Evolutionary conservation across 2,329 filamentous ascomycete genomes (phyloP).

Genomic region (Penicillium sp.): DNA sequence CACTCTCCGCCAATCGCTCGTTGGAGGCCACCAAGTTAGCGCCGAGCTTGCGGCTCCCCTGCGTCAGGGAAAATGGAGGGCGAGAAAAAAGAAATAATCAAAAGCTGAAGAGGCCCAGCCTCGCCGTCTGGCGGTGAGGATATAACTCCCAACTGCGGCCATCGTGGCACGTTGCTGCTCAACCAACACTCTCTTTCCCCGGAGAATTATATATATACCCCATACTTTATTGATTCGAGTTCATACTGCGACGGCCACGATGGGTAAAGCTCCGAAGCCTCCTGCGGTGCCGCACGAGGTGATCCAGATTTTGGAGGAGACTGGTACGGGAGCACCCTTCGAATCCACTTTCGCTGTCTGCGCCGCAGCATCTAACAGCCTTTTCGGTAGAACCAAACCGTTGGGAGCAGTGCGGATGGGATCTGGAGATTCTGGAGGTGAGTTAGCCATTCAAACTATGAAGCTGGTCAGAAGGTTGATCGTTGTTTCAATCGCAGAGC

Average conservation of each 20-base stretch:
- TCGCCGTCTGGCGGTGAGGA: background rate
- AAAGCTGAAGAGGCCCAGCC: background rate
- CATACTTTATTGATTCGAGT: background rate
- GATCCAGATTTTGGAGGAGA: constrained; percentile 6
- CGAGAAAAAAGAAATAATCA: background rate
- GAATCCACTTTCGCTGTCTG: background rate
- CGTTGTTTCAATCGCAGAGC: background rate
- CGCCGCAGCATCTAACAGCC: background rate
- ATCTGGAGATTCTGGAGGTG: background rate
- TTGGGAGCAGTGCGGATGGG: background rate
- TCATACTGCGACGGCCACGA: background rate
- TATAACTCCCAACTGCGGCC: background rate
- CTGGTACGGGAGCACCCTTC: background rate
- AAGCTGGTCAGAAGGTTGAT: background rate
- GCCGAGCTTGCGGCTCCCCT: background rate
- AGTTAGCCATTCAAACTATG: background rate
- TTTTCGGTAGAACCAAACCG: background rate
- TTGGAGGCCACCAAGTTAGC: background rate
- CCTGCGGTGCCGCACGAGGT: background rate
- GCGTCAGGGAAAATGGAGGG: background rate
- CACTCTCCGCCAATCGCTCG: background rate
- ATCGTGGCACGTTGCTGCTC: background rate
- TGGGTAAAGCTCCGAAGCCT: background rate
- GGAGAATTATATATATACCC: background rate
- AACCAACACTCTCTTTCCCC: background rate